A percentile compares a stretch with the other conserved stretches of the same genome.
Conservation (phyloP, 495 filamentous ascomycete species). For the Penicillium malachiteum region DNA sequence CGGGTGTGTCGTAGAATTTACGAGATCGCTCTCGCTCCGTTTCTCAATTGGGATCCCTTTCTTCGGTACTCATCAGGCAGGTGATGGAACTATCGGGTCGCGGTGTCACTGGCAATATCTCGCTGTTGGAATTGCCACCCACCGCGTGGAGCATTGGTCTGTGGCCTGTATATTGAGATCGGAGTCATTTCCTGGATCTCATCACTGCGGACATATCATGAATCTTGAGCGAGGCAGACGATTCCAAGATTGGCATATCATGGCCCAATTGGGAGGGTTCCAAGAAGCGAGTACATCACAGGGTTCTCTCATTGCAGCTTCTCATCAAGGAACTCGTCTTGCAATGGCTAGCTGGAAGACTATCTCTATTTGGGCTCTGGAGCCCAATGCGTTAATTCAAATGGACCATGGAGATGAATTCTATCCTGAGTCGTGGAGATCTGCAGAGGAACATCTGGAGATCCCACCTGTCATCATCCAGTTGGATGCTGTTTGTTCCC, state of each 20-base stretch:
- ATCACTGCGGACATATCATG: conserved; percentile 35
- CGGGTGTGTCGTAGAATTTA: conserved; percentile 27
- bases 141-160: conserved; percentile 39
- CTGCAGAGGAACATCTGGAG: conserved; percentile 23
- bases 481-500: conserved; percentile 42
- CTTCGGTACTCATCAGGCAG: conserved; percentile 34
- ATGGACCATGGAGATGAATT: conserved; percentile 20
- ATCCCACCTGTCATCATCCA: conserved; percentile 35
- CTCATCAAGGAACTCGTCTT: conserved; percentile 37
- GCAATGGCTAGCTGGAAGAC: conserved; percentile 48
- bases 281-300: conserved; percentile 34
- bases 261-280: conserved; percentile 45
- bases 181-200: conserved; percentile 20
- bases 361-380: conserved; percentile 45
- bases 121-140: conserved; percentile 39
- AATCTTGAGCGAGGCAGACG: conserved; percentile 45
- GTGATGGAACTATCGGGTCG: not conserved
- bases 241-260: conserved; percentile 33
- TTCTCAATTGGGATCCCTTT: conserved; percentile 47
- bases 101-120: conserved; percentile 45
- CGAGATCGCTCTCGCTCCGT: conserved; percentile 24
- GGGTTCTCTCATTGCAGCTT: conserved; percentile 44
- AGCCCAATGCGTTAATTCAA: conserved; percentile 34
- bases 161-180: conserved; percentile 42
- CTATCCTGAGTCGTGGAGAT: conserved; percentile 31